These are phyloP conservation scores for Dentipellis sp. DNA, from an alignment of 768 basidiomycete species.

Conservation along the genomic window DNA sequence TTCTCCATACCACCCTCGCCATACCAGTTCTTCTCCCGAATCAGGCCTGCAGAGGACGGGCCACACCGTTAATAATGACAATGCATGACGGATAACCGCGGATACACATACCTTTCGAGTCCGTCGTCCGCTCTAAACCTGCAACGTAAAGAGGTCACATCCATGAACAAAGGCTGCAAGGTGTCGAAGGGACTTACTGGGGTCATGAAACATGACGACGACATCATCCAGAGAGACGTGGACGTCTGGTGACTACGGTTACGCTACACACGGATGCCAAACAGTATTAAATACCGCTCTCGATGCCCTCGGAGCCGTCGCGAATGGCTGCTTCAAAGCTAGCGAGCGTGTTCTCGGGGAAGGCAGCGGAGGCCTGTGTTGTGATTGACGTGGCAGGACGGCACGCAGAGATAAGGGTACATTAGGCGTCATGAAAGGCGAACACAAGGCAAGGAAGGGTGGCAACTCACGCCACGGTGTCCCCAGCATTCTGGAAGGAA, in stretches of 20 bases:
- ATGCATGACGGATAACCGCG: background rate
- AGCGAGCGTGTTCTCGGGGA: conserved; percentile 91
- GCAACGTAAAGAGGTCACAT: conserved; percentile 3
- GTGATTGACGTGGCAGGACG: no score
- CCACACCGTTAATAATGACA: conserved; percentile 11
- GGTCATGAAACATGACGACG: conserved; percentile 95
- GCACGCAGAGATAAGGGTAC: no score
- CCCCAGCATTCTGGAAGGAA: conserved; percentile 64
- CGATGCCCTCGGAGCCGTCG: conserved; percentile 94
- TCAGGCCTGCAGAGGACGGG: conserved; percentile 36
- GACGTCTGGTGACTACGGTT: conserved; percentile 70
- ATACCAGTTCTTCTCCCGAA: conserved; percentile 39
- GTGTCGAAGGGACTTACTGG: conserved; percentile 34
- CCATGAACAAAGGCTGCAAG: background rate
- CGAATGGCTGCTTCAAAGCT: conserved; percentile 93
- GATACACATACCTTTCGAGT: conserved; percentile 46
- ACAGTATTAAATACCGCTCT: conserved; percentile 73
- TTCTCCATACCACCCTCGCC: conserved; percentile 54
- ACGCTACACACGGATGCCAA: conserved; percentile 19
- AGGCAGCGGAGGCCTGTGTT: conserved; percentile 69
- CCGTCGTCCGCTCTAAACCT: conserved; percentile 77
- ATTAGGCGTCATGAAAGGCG: no score
- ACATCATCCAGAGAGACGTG: conserved; percentile 85
- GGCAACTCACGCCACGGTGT: conserved; percentile 49
- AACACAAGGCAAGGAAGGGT: background rate